Conservation (phyloP, 2,329 filamentous ascomycete genomes). For the Botrytis galanthina region DNA sequence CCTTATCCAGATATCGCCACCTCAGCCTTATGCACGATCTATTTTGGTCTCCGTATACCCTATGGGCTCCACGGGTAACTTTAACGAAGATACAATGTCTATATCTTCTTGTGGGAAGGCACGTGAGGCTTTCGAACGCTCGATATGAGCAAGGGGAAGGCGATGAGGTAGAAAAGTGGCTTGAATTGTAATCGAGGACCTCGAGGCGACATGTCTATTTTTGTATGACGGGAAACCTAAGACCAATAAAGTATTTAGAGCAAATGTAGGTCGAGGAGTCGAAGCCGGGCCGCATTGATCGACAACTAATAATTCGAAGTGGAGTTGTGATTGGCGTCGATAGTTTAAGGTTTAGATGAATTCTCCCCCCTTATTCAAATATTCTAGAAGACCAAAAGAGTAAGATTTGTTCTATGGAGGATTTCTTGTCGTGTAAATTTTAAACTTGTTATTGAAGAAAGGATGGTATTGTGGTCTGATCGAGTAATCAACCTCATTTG, state of each 20-base stretch:
- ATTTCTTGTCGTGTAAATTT: not conserved
- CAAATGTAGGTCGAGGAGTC: not conserved
- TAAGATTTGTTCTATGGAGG: not conserved
- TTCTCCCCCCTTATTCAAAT: not conserved
- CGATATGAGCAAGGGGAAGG: not conserved
- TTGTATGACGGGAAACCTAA: not conserved
- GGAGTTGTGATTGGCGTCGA: slow-evolving; percentile 1
- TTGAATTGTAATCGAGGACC: not conserved
- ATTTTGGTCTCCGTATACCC: not conserved
- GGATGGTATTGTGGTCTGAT: not conserved
- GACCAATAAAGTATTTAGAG: not conserved
- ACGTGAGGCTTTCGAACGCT: not conserved
- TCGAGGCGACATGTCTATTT: not conserved
- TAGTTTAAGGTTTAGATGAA: not conserved
- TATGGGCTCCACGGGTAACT: too few relatives aligned
- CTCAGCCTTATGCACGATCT: not conserved
- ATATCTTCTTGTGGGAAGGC: not conserved
- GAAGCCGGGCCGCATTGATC: not conserved
- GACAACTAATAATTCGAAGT: not conserved
- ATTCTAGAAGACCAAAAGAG: not conserved
- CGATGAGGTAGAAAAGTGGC: not conserved
- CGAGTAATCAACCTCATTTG: slow-evolving; percentile 1
- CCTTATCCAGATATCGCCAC: not conserved
- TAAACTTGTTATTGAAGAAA: not conserved
- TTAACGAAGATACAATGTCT: not conserved